Base-by-base conservation (phyloP, 805 yeast species). In the Monosporozyma solicola region DNA sequence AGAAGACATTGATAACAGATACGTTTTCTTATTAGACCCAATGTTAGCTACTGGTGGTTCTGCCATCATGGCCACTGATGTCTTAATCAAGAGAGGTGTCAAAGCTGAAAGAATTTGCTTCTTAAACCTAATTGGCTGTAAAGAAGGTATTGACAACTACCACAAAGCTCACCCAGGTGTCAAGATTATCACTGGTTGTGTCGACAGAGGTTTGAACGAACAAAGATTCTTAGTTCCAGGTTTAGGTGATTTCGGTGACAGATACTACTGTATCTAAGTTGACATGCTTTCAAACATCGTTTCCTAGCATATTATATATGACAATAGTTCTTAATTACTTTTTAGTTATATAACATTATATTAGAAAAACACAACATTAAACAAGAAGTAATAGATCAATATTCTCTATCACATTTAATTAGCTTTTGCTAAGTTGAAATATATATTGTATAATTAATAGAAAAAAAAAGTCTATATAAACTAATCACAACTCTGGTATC, bases 31-130 rank as follows among this genome's bases (percentile, higher is more conserved):
- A 62, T 76, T 94, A 59, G 99, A 94, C 66, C 99, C 99, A 53
- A 87, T 94, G 95, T 79, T 94, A 67, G 99, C 99, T 35, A 94
- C 99, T 20, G 99, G 99, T 60, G 99, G 99, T 50, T 87, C 96
- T 56, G 99, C 98, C 20, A 81, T 89, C 70, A 87, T 91, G 94
- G 99, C 98, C 15, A 88, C 91, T 16, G 96, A 94, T 56, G 97
- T 94, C n/a, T 74, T 94, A 64, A 75, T 87, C 55, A 76, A 82
- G 53, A 80, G 94, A 64, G 98, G 99, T 50, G 98, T 92, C 48
- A 82, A 82, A 53, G 84, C 83, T 60, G 91, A 90, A 57, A 81
- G 95, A 65, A 94, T 94, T 60, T 77, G 88, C 68, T 94, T 94
- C 67, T 76, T 94, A 70, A 94, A 94, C 72, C 79, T 94, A 64